Conservation (phyloP, 2,329 filamentous ascomycete species). For the Akanthomyces muscarius region DNA sequence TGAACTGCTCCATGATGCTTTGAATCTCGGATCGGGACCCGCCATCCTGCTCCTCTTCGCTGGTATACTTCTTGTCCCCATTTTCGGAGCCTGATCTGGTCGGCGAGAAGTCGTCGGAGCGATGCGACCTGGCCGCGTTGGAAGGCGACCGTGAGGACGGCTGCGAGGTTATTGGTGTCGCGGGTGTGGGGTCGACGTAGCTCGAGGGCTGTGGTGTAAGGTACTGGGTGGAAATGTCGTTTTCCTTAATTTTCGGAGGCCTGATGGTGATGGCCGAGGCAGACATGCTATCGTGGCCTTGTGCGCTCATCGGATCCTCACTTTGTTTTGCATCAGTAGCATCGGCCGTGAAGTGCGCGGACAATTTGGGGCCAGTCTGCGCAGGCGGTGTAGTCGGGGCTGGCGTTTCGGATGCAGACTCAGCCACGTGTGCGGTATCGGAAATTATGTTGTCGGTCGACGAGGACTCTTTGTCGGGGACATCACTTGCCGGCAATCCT, state of each 20-base stretch:
- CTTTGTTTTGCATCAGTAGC: not conserved
- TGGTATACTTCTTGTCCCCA: slow-evolving; percentile 54
- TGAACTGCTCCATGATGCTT: slow-evolving; percentile 96
- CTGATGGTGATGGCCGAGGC: slow-evolving; percentile 48
- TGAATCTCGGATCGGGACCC: slow-evolving; percentile 83
- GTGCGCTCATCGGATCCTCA: not conserved
- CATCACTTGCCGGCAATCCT: not conserved
- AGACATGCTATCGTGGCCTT: slow-evolving; percentile 33
- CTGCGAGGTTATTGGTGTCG: slow-evolving; percentile 52
- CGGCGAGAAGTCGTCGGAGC: slow-evolving; percentile 45
- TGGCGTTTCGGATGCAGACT: not conserved
- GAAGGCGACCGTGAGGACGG: slow-evolving; percentile 58
- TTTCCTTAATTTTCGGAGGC: slow-evolving; percentile 39
- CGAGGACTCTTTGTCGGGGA: not conserved
- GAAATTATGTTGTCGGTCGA: not conserved
- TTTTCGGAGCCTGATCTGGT: slow-evolving; percentile 48
- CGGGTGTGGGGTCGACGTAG: slow-evolving; percentile 57
- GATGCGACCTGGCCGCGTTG: slow-evolving; percentile 46
- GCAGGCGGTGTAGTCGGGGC: slow-evolving; percentile 16
- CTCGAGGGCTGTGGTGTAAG: slow-evolving; percentile 44
- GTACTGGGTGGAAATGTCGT: slow-evolving; percentile 37
- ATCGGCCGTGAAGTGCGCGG: not conserved
- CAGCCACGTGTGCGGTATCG: not conserved
- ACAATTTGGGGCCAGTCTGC: slow-evolving; percentile 4
- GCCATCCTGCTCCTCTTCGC: slow-evolving; percentile 62